phyloP scores from a whole-genome alignment of 345 rosid genomes.

The Eucalyptus tenuipes region DNA sequence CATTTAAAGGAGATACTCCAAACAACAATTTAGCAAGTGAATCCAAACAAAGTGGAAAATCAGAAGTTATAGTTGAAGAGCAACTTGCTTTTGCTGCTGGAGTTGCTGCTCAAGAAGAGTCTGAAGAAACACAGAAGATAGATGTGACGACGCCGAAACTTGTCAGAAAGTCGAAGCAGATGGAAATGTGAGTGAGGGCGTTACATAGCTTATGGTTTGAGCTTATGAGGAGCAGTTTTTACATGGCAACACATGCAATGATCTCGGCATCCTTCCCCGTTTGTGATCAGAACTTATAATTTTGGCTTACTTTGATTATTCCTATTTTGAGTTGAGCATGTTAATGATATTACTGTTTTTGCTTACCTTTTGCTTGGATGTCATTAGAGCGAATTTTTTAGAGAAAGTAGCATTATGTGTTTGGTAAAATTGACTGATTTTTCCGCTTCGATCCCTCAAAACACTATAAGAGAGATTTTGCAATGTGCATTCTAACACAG shows the following conservation, averaged over 20 bases:
- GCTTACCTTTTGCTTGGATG: neutral
- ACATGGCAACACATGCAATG: neutral
- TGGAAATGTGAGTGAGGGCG: neutral
- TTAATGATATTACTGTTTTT: neutral
- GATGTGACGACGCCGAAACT: neutral
- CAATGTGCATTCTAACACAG: neutral
- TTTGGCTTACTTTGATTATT: neutral
- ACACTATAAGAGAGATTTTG: neutral
- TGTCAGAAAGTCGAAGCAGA: neutral
- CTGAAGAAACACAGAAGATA: neutral
- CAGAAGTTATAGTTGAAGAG: neutral
- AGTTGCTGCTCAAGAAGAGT: neutral
- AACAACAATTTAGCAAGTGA: neutral
- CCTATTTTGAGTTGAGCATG: neutral
- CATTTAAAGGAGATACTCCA: neutral
- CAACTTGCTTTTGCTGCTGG: neutral
- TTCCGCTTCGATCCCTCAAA: neutral
- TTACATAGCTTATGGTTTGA: neutral
- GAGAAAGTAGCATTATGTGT: neutral
- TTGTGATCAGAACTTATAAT: neutral
- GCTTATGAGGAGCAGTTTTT: neutral
- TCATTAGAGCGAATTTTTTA: neutral
- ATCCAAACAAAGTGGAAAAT: neutral
- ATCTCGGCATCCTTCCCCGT: neutral
- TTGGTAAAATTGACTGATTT: rapidly evolving